Conservation (phyloP, 2,329 filamentous ascomycete genomes). For the Tolypocladium tundrense region DNA sequence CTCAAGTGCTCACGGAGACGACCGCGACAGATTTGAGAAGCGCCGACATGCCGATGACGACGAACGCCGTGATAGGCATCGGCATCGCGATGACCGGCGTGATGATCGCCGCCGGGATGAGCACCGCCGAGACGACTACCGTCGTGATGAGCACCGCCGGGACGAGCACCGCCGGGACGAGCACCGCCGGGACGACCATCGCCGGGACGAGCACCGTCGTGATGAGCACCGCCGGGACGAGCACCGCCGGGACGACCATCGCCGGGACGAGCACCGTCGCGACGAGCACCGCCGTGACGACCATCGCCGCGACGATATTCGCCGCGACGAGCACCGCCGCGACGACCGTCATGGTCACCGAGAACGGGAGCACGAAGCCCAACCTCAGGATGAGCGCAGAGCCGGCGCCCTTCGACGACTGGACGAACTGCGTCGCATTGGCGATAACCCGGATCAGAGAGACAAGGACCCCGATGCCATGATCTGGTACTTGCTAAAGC, state of each 20-base stretch:
- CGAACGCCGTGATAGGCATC: conserved; percentile 20
- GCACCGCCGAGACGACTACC: conserved; percentile 9
- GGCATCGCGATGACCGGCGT: conserved; percentile 19
- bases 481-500: conserved; percentile 42
- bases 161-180: conserved; percentile 4
- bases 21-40: conserved; percentile 23
- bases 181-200: conserved; percentile 13
- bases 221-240: conserved; percentile 10
- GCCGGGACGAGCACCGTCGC: conserved; percentile 10
- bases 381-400: conserved; percentile 28
- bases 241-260: conserved; percentile 13
- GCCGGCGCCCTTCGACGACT: conserved; percentile 29
- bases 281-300: conserved; percentile 9
- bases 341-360: conserved; percentile 12
- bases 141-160: conserved; percentile 11
- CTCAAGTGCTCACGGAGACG: conserved; percentile 24
- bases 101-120: conserved; percentile 14
- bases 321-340: conserved; percentile 12
- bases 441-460: conserved; percentile 39
- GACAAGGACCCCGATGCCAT: conserved; percentile 34
- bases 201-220: conserved; percentile 14
- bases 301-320: conserved; percentile 7
- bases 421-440: conserved; percentile 33
- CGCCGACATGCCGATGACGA: conserved; percentile 14
- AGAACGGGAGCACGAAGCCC: conserved; percentile 13